Conservation (phyloP, 2,329 filamentous ascomycete species). For the Bertia moriformis region DNA sequence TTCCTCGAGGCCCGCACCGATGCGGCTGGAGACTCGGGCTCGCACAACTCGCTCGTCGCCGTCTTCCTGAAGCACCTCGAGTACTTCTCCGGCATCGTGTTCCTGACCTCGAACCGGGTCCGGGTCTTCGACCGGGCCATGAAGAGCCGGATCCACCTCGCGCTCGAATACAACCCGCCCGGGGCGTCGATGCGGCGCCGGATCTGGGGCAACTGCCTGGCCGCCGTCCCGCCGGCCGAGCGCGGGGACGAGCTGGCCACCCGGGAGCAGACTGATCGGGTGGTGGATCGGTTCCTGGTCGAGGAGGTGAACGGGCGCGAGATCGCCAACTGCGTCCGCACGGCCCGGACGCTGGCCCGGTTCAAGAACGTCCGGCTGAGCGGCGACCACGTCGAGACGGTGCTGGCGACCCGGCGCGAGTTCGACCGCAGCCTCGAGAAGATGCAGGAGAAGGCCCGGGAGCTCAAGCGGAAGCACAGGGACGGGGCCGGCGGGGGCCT, state of each 20-base stretch:
- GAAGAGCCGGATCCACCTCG: background rate
- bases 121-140: constrained; percentile 4
- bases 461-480: too few relatives aligned
- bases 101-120: constrained; percentile 29
- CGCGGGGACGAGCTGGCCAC: constrained; percentile 5
- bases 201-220: constrained; percentile 8
- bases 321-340: constrained; percentile 11
- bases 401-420: constrained; percentile 12
- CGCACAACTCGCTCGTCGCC: constrained; percentile 28
- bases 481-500: too few relatives aligned
- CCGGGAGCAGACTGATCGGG: constrained; percentile 4
- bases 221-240: constrained; percentile 7
- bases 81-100: constrained; percentile 33
- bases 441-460: too few relatives aligned
- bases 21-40: constrained; percentile 20
- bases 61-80: constrained; percentile 32
- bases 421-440: too few relatives aligned
- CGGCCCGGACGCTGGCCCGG: constrained; percentile 11
- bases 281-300: constrained; percentile 4
- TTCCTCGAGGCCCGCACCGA: constrained; percentile 36
- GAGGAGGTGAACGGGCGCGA: constrained; percentile 10
- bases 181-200: background rate
- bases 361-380: constrained; percentile 8
- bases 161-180: background rate
- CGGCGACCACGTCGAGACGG: constrained; percentile 10